These are phyloP conservation scores for Phoma sp. DNA, from an alignment of 2,329 filamentous ascomycete genomes.

Conservation along the genomic window DNA sequence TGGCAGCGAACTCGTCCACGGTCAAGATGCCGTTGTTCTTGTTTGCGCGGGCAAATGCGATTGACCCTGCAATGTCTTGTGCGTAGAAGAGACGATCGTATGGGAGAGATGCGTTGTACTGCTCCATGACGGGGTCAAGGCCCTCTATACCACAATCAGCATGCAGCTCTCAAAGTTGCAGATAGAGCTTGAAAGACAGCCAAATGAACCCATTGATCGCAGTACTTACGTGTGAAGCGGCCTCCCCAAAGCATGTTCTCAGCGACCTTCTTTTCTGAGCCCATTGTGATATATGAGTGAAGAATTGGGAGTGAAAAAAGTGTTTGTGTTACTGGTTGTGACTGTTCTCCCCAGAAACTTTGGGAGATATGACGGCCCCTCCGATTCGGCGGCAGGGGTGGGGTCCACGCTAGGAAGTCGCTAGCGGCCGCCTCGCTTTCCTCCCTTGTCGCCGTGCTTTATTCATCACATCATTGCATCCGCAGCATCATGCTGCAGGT, in stretches of 20 bases:
- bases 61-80: conserved; percentile 80
- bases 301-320: background rate
- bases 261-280: conserved; percentile 45
- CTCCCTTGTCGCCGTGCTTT: background rate
- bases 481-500: background rate
- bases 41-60: conserved; percentile 85
- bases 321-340: conserved; percentile 16
- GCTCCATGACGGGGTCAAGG: conserved; percentile 83
- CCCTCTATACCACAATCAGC: conserved; percentile 63
- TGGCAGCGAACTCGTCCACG: conserved; percentile 73
- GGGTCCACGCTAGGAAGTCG: conserved; percentile 3
- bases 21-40: conserved; percentile 76
- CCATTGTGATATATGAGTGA: conserved; percentile 28
- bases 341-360: conserved; percentile 20
- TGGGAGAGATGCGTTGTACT: conserved; percentile 82
- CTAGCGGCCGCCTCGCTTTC: conserved; percentile 13
- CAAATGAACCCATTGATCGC: background rate
- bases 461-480: background rate
- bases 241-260: conserved; percentile 52
- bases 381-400: conserved; percentile 16
- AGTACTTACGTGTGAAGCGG: conserved; percentile 42
- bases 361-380: conserved; percentile 14
- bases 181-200: background rate
- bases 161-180: conserved; percentile 3
- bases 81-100: conserved; percentile 81